Base-by-base conservation (phyloP, 1,284 basidiomycete species). In the Heimioporus retisporus region DNA sequence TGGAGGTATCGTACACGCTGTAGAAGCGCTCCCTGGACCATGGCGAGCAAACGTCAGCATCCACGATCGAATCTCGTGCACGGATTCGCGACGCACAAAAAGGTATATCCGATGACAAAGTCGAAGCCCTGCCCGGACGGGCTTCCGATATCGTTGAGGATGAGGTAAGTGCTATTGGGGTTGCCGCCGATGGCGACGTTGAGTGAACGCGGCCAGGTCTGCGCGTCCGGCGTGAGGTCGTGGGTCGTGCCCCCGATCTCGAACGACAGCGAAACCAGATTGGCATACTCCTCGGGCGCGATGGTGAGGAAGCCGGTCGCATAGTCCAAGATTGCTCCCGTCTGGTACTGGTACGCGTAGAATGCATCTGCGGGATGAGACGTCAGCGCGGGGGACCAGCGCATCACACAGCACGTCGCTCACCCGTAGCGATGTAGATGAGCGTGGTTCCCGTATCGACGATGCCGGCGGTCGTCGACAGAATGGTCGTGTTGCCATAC, bases 1-100 rank as follows among this genome's bases (percentile, higher is more conserved):
- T 86, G 55, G 77, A 77, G 11, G 83, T 82, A 72, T 89, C 88
- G 64, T 77, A 87, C 25, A 86, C 80, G 68, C 80, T 80, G 72
- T 86, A 88, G 77, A 81, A 88, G 57, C 85, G 82, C 73, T 88
- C 81, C 43, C 85, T 73, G 66, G 75, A 44, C 28, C 35, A 11
- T 11, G 35, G 35, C 35, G 35, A 40, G 13, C 28, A 6, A 7
- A 40, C 11, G 11, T 40, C 35, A 40, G 35, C 35, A 40, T 40
- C 11, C 35, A 40, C 35, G 35, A 40, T 11, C 35, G 11, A 25
- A 25, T 15, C 16, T 5, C 35, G 35, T 11, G 10, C 35, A 40
- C 46, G 7, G 21, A 48, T 2, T 48, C 21, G 18, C 4, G 18
- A 74, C 71, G 31, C 46, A 72, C 72, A 73, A 64, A 56, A 73